These are phyloP conservation scores for Dryas integrifolia DNA, from an alignment of 331 rosid genomes.

Conservation along the genomic window DNA sequence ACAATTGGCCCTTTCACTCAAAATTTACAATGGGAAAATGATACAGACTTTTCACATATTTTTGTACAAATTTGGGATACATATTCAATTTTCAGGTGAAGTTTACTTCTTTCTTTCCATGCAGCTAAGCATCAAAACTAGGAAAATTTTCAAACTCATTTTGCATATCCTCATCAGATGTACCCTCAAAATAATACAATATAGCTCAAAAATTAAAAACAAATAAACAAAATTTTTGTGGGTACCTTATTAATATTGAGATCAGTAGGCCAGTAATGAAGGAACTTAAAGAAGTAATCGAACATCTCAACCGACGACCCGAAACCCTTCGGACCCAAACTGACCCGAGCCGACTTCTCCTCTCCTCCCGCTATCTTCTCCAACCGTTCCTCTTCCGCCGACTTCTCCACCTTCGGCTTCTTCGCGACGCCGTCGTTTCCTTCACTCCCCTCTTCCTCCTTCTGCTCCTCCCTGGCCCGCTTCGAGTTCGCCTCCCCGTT, in stretches of 20 bases:
- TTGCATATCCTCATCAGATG: neutral
- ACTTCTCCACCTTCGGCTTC: slow-evolving; percentile 47
- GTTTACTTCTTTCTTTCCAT: neutral
- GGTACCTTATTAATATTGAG: slow-evolving; percentile 71
- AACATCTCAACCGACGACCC: slow-evolving; percentile 68
- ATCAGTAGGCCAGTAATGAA: slow-evolving; percentile 72
- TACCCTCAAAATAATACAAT: neutral
- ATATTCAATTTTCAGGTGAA: neutral
- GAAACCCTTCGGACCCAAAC: slow-evolving; percentile 58
- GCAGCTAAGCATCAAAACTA: neutral
- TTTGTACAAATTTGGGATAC: neutral
- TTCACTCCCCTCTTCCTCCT: slow-evolving; percentile 32
- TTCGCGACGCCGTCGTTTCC: slow-evolving; percentile 29
- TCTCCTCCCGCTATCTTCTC: slow-evolving; percentile 30
- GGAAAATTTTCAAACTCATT: neutral
- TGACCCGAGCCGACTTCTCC: slow-evolving; percentile 35
- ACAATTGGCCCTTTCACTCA: no score
- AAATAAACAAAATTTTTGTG: neutral
- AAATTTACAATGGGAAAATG: no score
- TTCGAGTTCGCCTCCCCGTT: slow-evolving; percentile 35
- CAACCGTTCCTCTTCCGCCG: slow-evolving; percentile 43
- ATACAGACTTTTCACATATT: no score
- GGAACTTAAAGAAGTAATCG: slow-evolving; percentile 67
- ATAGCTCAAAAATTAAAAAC: neutral
- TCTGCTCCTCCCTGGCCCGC: slow-evolving; percentile 40